phyloP scores from a whole-genome alignment of 352 stramenopile species.

The Globisporangium uncinulatum region DNA sequence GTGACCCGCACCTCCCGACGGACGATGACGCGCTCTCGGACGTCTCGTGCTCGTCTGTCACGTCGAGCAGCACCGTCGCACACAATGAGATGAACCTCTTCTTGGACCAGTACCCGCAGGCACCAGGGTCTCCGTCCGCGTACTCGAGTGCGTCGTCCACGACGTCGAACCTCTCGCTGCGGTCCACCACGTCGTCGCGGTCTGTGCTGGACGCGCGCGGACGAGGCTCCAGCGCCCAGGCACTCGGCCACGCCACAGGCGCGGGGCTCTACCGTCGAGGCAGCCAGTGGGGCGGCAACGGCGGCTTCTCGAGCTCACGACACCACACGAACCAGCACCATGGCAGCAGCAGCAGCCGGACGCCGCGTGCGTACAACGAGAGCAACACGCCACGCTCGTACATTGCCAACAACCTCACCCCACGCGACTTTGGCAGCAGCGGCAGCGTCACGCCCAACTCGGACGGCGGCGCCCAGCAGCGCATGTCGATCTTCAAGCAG shows the following conservation, averaged over 20 bases:
- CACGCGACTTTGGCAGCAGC: conserved; percentile 29
- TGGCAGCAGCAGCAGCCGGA: conserved; percentile 11
- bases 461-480: conserved; percentile 34
- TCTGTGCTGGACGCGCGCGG: conserved; percentile 41
- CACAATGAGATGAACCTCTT: conserved; percentile 81
- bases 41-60: conserved; percentile 72
- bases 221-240: conserved; percentile 13
- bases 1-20: conserved; percentile 3
- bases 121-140: conserved; percentile 56
- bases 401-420: conserved; percentile 68
- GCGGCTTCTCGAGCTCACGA: conserved; percentile 8
- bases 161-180: conserved; percentile 76
- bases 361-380: conserved; percentile 38
- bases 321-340: no score
- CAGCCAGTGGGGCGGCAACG: conserved; percentile 7
- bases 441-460: conserved; percentile 31
- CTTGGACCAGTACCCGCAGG: conserved; percentile 74
- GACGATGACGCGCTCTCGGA: conserved; percentile 59
- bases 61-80: conserved; percentile 68
- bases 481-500: conserved; percentile 62
- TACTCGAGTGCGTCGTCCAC: conserved; percentile 67
- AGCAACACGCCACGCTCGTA: conserved; percentile 68
- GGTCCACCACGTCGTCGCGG: conserved; percentile 59
- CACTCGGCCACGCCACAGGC: not conserved
- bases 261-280: conserved; percentile 5